Evolutionary conservation across 768 basidiomycete genomes (phyloP), one percentile per base, ranked within the genome.

Genomic region (Neoboletus subvelutipes): DNA sequence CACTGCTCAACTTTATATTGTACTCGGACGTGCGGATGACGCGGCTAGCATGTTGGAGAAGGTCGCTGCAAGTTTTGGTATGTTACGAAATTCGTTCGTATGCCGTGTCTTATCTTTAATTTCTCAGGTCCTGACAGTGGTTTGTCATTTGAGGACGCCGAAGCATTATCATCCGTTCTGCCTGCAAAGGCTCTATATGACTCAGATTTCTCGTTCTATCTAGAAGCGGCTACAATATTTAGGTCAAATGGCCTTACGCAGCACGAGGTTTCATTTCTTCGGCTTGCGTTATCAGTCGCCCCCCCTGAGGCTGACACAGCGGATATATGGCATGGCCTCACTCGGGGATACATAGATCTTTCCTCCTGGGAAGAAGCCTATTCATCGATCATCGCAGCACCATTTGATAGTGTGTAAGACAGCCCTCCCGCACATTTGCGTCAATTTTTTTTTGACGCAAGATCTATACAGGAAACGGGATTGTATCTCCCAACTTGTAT

Each of bases 341-440:
- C 89, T 71, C 82, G 86, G 66, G 89, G 90, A 29, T 82, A 86
- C 52, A 84, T 83, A 20, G 87, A 89, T 47, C 75, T 92, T 41
- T 84, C 82, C 7, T 75, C 81, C 59, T 97, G 88, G 73, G 92
- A 95, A 64, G 87, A 93, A 64, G 96, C 97, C 2, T 98, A 98
- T 72, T 79, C 85, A 45, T 77, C 86, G 24, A 73, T 98, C 66
- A 83, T 90, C 67, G 78, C 83, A 20, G 81, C 81, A 8, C 92
- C 94, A 6, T 87, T 85, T 62, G 81, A 87, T 60, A 84, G 84
- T 64, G 78, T 90, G 94, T 97, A 71, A 73, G 94, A 82, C 22
- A 61, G 45, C 52, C 29, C 10, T 39, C 36, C 45, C 43, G 40
- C 47, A 5, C 45, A 60, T 63, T 36, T 53, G 45, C 45, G 51